A percentile compares a stretch with the other conserved stretches of the same genome.
These are phyloP conservation scores for Scedosporium minutisporum DNA, from an alignment of 2,329 filamentous ascomycete species.

Conservation along the genomic window DNA sequence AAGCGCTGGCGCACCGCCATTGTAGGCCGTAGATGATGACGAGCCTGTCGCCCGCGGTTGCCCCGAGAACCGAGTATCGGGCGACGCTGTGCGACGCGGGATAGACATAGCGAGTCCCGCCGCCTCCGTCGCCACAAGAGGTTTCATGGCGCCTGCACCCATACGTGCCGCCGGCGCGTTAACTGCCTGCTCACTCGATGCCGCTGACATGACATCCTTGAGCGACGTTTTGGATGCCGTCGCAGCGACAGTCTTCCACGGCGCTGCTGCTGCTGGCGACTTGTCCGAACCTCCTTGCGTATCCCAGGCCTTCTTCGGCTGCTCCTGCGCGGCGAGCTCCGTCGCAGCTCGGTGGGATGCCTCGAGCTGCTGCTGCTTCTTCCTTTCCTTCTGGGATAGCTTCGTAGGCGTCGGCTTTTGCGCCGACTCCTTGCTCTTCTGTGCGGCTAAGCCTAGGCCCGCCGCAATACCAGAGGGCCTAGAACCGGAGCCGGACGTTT, in stretches of 20 bases:
- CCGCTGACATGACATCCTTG: conserved; percentile 34
- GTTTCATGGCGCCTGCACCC: conserved; percentile 24
- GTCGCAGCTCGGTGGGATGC: conserved; percentile 33
- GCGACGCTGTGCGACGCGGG: conserved; percentile 43
- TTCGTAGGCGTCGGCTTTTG: conserved; percentile 40
- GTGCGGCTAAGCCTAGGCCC: conserved; percentile 42
- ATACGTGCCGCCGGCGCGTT: conserved; percentile 13
- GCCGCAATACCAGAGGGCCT: conserved; percentile 43
- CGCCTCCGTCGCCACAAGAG: conserved; percentile 32
- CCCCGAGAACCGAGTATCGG: conserved; percentile 53
- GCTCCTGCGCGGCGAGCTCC: conserved; percentile 19
- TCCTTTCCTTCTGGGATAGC: conserved; percentile 86
- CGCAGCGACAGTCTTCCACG: conserved; percentile 55
- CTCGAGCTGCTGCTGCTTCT: conserved; percentile 67
- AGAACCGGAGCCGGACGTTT: conserved; percentile 35
- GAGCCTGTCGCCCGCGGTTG: conserved; percentile 31
- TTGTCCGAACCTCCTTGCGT: conserved; percentile 23
- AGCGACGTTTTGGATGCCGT: conserved; percentile 37
- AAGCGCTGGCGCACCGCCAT: conserved; percentile 12
- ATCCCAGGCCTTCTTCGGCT: conserved; percentile 35
- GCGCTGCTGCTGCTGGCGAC: conserved; percentile 30
- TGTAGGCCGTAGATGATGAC: not conserved
- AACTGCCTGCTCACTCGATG: conserved; percentile 12
- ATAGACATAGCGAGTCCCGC: conserved; percentile 22
- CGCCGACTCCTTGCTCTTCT: conserved; percentile 28